A percentile compares a stretch with the other conserved stretches of the same genome.
Conservation (phyloP, 306 rosid genomes). For the Vicia sativa region DNA sequence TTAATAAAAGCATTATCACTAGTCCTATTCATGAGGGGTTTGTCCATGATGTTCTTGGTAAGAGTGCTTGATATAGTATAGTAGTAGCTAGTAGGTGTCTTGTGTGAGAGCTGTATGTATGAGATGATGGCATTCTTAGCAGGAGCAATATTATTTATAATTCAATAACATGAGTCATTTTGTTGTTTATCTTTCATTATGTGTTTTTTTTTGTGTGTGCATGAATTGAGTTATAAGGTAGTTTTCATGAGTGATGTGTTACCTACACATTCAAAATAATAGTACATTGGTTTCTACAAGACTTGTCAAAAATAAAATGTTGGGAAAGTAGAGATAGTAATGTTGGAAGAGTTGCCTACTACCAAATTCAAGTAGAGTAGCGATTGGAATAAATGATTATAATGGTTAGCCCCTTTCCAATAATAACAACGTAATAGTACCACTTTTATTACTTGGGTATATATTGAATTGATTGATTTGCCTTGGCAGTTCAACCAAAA, state of each 20-base stretch:
- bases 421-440: neutral
- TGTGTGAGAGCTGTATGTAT: constrained; percentile 43
- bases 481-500: too few relatives aligned
- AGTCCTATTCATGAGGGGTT: constrained; percentile 38
- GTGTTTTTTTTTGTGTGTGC: neutral
- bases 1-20: constrained; percentile 52
- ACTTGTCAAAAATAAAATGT: neutral
- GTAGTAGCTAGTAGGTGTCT: constrained; percentile 27
- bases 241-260: neutral
- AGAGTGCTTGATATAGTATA: constrained; percentile 44
- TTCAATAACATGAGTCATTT: constrained; percentile 40
- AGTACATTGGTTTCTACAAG: neutral
- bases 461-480: neutral
- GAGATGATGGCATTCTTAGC: constrained; percentile 49
- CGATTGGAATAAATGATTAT: neutral
- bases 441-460: neutral
- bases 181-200: constrained; percentile 3
- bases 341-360: too few relatives aligned
- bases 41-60: constrained; percentile 43
- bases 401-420: neutral
- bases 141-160: constrained; percentile 42
- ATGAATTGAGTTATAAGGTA: neutral
- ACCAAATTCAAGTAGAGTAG: too few relatives aligned
- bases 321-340: neutral
- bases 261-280: neutral